Base-by-base conservation (phyloP, 2,329 filamentous ascomycete genomes). In the Neonectria sp. region DNA sequence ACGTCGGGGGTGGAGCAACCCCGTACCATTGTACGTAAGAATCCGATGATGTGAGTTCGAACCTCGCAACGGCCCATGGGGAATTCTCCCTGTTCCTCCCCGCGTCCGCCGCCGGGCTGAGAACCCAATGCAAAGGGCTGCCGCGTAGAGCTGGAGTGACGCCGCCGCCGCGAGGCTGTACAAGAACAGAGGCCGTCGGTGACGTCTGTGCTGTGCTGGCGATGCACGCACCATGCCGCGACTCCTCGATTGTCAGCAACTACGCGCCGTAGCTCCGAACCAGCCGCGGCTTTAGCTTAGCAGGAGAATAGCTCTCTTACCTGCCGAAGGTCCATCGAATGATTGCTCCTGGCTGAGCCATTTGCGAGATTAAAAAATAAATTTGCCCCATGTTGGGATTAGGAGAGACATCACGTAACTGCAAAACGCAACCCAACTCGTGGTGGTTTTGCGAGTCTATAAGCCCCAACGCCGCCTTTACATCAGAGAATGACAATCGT, bases 21-120 rank as follows among this genome's bases (percentile, higher is more conserved):
- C 40, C 40, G 40, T 45, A 45, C 40, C n/a, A 12, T 45, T 45
- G 40, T 45, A 45, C 40, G 40, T 45, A 45, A 45, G 40, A 45
- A 45, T 21, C 40, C 40, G n/a, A 45, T 24, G 40, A 45, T 45
- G 40, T 45, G 40, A 45, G 40, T 21, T 21, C 3, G n/a, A 12
- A 5, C 9, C 3, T 21, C n/a, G 8, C n/a, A 24, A 24, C 40
- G 40, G 40, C 40, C 40, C n/a, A 45, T 45, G 40, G 37, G 37
- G 37, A 40, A n/a, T 8, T 40, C 15, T 40, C 15, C 15, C 15
- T 40, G 15, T n/a, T 40, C 17, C 6, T 17, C 37, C 37, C 37
- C 37, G 37, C 37, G 37, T 40, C 37, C 37, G 37, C 37, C 37
- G 37, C 37, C 37, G 37, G 37, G 37, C 37, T 40, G 15, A 6